Conservation (phyloP, 192 early-diverging fungal species). For the Geranomyces variabilis region DNA sequence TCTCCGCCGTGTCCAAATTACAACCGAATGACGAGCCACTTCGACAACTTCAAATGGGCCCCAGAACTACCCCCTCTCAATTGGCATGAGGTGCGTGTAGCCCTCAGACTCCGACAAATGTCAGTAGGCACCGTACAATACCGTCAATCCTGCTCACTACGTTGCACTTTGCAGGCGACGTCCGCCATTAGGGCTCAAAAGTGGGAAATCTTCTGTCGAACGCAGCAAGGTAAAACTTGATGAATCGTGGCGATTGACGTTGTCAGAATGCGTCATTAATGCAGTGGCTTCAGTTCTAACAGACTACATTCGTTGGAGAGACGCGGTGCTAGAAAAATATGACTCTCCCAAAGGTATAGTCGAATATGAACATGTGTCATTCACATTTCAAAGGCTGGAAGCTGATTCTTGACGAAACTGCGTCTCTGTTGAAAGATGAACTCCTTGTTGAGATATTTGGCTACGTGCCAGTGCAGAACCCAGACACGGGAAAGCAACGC, state of each 20-base stretch:
- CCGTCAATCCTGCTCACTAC: background rate
- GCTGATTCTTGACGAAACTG: background rate
- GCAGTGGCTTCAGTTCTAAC: background rate
- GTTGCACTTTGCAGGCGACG: background rate
- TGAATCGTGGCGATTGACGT: background rate
- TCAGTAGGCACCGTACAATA: background rate
- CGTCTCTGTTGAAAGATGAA: constrained; percentile 5
- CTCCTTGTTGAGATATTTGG: constrained; percentile 18
- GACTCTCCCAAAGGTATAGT: constrained; percentile 2
- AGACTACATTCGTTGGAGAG: constrained; percentile 31
- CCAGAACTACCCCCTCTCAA: constrained; percentile 2
- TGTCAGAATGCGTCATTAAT: background rate
- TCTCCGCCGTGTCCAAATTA: too few relatives aligned
- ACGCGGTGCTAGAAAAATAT: constrained; percentile 8
- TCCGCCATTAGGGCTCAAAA: background rate
- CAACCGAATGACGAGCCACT: background rate
- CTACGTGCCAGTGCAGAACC: background rate
- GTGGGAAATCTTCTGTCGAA: constrained; percentile 19
- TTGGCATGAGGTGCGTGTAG: constrained; percentile 10
- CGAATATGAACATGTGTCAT: background rate
- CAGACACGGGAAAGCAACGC: background rate
- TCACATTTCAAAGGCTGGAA: background rate
- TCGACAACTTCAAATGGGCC: background rate
- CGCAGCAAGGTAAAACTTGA: background rate
- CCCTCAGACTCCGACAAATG: background rate